Conservation (phyloP, 495 filamentous ascomycete species). For the Daldinia loculata region DNA sequence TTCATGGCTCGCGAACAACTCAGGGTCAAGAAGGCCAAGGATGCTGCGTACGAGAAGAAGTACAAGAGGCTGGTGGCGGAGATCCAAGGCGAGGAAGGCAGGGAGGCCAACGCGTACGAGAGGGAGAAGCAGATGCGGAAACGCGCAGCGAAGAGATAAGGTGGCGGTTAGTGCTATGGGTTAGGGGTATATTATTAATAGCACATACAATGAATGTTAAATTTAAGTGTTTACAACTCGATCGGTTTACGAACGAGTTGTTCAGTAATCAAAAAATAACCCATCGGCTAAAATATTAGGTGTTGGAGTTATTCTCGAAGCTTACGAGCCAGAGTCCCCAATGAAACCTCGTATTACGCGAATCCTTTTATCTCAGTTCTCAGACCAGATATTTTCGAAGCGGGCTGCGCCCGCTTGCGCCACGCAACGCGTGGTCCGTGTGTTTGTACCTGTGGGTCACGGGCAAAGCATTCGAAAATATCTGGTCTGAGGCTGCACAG, state of each 20-base stretch:
- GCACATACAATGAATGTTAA: neutral
- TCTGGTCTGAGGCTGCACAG: too few relatives aligned
- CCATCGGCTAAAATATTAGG: neutral
- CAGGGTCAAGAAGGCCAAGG: slow-evolving; percentile 88
- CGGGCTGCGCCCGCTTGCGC: too few relatives aligned
- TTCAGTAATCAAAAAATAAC: neutral
- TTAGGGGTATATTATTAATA: neutral
- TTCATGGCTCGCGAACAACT: slow-evolving; percentile 91
- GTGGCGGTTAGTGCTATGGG: neutral
- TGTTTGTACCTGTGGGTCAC: too few relatives aligned
- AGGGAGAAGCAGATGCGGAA: slow-evolving; percentile 77
- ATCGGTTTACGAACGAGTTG: neutral
- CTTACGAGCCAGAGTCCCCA: neutral
- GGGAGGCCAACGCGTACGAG: slow-evolving; percentile 87
- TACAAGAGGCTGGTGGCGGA: slow-evolving; percentile 89
- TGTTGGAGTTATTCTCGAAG: neutral
- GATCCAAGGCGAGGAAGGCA: slow-evolving; percentile 93
- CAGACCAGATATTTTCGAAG: too few relatives aligned
- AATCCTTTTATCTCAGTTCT: too few relatives aligned
- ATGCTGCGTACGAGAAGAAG: slow-evolving; percentile 92
- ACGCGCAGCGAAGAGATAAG: slow-evolving; percentile 54
- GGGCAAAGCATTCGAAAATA: too few relatives aligned
- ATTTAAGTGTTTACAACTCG: neutral
- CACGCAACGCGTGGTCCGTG: too few relatives aligned
- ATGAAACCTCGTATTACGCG: neutral